Evolutionary conservation across 2,329 filamentous ascomycete genomes (phyloP).

Genomic region (Cadophora sp.): DNA sequence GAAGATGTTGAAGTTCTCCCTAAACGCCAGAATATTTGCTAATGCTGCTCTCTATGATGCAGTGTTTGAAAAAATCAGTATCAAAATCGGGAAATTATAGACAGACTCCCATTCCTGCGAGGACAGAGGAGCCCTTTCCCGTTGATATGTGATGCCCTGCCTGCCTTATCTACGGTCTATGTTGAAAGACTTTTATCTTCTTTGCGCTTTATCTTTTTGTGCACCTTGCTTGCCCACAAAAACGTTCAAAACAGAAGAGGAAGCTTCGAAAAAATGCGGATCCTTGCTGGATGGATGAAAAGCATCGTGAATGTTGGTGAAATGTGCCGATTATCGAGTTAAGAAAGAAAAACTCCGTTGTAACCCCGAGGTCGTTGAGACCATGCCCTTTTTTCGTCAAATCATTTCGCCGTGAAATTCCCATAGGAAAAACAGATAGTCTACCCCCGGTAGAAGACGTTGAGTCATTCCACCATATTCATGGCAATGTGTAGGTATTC

Average conservation of each 20-base stretch:
- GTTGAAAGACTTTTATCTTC: conserved; percentile 47
- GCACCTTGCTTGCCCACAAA: conserved; percentile 21
- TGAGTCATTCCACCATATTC: conserved; percentile 42
- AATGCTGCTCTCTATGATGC: conserved; percentile 40
- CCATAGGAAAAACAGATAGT: conserved; percentile 37
- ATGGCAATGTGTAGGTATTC: conserved; percentile 30
- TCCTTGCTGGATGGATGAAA: conserved; percentile 10
- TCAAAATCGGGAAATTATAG: conserved; percentile 13
- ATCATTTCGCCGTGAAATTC: conserved; percentile 45
- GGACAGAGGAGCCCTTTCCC: neutral
- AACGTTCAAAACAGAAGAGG: conserved; percentile 27
- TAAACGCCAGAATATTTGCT: conserved; percentile 45
- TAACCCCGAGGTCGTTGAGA: conserved; percentile 45
- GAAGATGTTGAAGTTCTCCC: conserved; percentile 48
- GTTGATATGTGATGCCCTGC: conserved; percentile 25
- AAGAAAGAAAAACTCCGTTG: conserved; percentile 34
- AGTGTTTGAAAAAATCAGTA: conserved; percentile 28
- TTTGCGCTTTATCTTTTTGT: conserved; percentile 17
- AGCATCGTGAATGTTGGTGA: conserved; percentile 20
- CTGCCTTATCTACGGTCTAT: conserved; percentile 46
- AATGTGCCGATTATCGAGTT: conserved; percentile 27
- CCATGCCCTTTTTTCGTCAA: conserved; percentile 42
- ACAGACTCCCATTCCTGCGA: conserved; percentile 2
- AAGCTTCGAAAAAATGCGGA: conserved; percentile 31
- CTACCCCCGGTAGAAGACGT: conserved; percentile 39